Evolutionary conservation across 2,329 filamentous ascomycete genomes (phyloP).

Genomic region (Fonsecaea nubica): DNA sequence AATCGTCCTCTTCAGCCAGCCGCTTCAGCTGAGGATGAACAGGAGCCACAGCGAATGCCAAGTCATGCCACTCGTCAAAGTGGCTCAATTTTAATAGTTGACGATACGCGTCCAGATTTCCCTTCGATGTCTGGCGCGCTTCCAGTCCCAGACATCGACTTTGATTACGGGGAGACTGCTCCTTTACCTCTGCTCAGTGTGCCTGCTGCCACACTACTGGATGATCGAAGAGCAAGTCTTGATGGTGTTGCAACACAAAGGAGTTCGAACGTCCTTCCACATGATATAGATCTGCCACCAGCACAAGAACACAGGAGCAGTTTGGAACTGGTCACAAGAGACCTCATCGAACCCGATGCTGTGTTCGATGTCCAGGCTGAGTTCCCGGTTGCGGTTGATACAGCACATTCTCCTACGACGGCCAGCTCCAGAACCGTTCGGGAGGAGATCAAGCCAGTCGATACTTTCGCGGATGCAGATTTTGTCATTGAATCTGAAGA

Average conservation of each 20-base stretch:
- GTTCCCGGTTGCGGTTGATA: background rate
- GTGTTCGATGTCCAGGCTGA: constrained; percentile 4
- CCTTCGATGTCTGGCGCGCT: constrained; percentile 51
- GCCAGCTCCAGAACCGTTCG: constrained; percentile 26
- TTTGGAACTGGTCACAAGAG: constrained; percentile 10
- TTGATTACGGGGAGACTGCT: background rate
- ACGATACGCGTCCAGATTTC: constrained; percentile 52
- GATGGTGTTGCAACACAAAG: constrained; percentile 33
- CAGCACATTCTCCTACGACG: constrained; percentile 26
- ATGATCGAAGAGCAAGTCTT: constrained; percentile 24
- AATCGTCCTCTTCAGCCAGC: constrained; percentile 22
- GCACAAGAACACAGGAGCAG: constrained; percentile 18
- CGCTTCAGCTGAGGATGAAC: constrained; percentile 5
- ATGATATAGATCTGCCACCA: constrained; percentile 15
- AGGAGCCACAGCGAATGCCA: constrained; percentile 43
- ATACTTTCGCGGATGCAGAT: background rate
- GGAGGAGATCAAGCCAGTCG: constrained; percentile 7
- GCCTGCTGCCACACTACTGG: background rate
- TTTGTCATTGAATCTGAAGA: constrained; percentile 1
- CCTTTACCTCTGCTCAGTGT: constrained; percentile 6
- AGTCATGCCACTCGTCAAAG: constrained; percentile 77
- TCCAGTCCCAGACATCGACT: constrained; percentile 3
- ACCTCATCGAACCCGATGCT: background rate
- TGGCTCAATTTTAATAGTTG: constrained; percentile 87
- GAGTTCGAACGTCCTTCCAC: constrained; percentile 33